Evolutionary conservation across 352 stramenopile species (phyloP), one percentile per base, ranked within the genome.

Genomic region (Nothophytophthora sp.): DNA sequence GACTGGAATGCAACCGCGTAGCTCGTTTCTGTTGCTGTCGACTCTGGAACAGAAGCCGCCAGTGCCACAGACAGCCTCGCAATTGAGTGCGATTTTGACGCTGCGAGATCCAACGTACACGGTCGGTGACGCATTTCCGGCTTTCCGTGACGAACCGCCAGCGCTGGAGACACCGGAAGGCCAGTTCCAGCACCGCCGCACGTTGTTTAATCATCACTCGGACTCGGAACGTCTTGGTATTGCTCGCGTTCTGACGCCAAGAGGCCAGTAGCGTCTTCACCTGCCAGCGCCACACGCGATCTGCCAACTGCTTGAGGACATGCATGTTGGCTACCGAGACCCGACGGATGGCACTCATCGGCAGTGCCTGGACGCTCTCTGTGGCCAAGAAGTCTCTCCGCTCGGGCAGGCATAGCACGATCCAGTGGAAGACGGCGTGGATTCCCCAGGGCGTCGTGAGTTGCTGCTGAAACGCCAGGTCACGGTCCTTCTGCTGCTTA

Each of bases 341-440:
- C 19, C 76, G 46, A 2, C 52, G 53, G 8, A 74, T 40, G 12
- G 82, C 55, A 8, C 57, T 71, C 4, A 62, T 52, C 6, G 65
- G 64, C 5, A 86, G 49, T 0, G 57, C 54, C n/a, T 55, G 23
- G 15, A 48, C 51, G 23, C 45, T 73, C 5, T 62, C 37, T 1
- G 46, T 61, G 7, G 23, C 16, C 4, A 40, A 22, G 7, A 73
- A 64, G 32, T 43, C 11, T 6, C 68, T 22, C 15, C 58, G 47
- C 22, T 63, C 60, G 3, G 73, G 74, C 0, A 90, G 57, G 28
- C 52, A 62, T 4, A 53, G 8, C 4, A 40, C 41, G 24, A 88
- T 50, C 76, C 79, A 90, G 19, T 55, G 71, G 42, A 88, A 85
- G 11, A 87, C 15, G 0, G 72, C 64, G 36, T 69, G 49, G 7